Conservation (phyloP, 2,329 filamentous ascomycete species). For the Aureobasidium musti region DNA sequence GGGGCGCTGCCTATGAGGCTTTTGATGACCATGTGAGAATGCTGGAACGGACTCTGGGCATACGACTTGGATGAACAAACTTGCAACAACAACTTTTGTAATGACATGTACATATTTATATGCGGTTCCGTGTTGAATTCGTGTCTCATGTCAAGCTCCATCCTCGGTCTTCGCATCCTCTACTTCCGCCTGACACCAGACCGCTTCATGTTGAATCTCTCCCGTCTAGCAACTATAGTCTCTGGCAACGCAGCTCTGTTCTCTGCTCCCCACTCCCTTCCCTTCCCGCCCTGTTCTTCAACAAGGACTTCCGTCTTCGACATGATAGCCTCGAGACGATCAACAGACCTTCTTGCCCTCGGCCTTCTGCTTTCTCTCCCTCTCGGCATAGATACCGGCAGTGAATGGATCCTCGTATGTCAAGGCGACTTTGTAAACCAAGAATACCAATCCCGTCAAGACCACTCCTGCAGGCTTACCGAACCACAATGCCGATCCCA, state of each 20-base stretch:
- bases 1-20: constrained; percentile 54
- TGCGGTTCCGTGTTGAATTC: not conserved
- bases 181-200: not conserved
- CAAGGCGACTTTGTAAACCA: constrained; percentile 79
- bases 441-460: constrained; percentile 71
- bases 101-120: constrained; percentile 8
- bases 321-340: not conserved
- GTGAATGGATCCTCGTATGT: constrained; percentile 95
- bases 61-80: constrained; percentile 48
- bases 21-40: constrained; percentile 70
- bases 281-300: constrained; percentile 29
- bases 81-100: constrained; percentile 4
- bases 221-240: not conserved
- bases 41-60: constrained; percentile 71
- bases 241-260: not conserved
- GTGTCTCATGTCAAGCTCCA: constrained; percentile 1
- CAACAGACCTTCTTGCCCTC: constrained; percentile 36
- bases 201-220: not conserved
- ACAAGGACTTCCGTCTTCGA: constrained; percentile 4
- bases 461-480: constrained; percentile 85
- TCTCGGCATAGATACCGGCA: constrained; percentile 85
- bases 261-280: not conserved
- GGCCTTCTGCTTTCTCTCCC: constrained; percentile 57
- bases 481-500: constrained; percentile 80
- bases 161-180: not conserved